These are phyloP conservation scores for Flaveria sonorensis DNA, from an alignment of 129 eudicot genomes.

Conservation along the genomic window DNA sequence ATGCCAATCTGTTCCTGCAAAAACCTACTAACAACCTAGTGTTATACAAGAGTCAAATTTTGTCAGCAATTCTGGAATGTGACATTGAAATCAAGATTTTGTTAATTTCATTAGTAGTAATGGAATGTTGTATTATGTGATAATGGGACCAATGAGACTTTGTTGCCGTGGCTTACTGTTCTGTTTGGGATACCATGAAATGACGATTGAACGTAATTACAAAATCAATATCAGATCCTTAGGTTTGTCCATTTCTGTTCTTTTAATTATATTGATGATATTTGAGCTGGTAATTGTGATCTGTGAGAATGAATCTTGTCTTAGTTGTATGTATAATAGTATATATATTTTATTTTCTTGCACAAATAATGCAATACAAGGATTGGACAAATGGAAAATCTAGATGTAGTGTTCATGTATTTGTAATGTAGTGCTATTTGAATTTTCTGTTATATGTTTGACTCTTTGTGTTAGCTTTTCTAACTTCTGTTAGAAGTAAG, in stretches of 20 bases:
- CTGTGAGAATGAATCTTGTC: background rate
- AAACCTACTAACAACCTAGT: too few species aligned
- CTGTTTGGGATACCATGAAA: background rate
- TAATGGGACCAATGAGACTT: background rate
- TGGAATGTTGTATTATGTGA: conserved; percentile 2
- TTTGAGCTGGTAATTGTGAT: background rate
- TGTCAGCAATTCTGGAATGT: background rate
- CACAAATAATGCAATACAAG: background rate
- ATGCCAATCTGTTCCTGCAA: background rate
- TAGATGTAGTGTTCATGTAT: conserved; percentile 1
- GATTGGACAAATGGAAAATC: background rate
- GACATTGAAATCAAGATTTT: conserved; percentile 7
- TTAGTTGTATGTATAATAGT: background rate
- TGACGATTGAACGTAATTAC: background rate
- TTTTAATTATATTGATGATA: background rate
- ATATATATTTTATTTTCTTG: background rate
- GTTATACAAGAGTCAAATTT: background rate
- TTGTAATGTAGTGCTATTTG: background rate
- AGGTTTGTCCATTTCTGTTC: background rate
- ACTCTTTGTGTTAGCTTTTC: background rate
- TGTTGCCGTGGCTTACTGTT: background rate
- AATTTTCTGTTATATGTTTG: background rate
- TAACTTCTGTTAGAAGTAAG: background rate
- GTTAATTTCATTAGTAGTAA: background rate
- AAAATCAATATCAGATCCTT: background rate